Conservation (phyloP, 1,284 basidiomycete species). For the Flammula alnicola region DNA sequence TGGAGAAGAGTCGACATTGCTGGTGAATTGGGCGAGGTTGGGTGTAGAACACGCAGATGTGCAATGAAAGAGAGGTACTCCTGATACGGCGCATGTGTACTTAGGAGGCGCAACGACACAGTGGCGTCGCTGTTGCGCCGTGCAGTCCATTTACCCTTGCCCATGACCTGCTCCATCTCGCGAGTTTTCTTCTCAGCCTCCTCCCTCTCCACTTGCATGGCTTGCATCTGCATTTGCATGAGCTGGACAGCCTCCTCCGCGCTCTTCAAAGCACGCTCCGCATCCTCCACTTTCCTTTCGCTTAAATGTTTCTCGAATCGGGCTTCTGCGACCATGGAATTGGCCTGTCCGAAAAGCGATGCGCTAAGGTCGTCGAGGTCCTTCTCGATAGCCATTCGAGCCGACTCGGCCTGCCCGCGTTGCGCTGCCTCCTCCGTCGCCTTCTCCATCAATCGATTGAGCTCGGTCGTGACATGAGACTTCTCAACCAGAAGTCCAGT, state of each 20-base stretch:
- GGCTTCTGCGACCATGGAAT: slow-evolving; percentile 93
- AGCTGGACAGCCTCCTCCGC: slow-evolving; percentile 87
- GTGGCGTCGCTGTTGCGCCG: slow-evolving; percentile 29
- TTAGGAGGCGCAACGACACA: slow-evolving; percentile 53
- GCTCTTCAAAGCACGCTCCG: slow-evolving; percentile 80
- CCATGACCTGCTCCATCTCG: slow-evolving; percentile 56
- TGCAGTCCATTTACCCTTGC: slow-evolving; percentile 72
- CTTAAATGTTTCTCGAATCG: slow-evolving; percentile 76
- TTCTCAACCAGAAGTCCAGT: slow-evolving; percentile 94
- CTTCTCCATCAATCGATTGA: slow-evolving; percentile 92
- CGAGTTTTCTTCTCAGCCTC: slow-evolving; percentile 53
- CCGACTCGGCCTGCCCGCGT: slow-evolving; percentile 88
- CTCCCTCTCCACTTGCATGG: slow-evolving; percentile 67
- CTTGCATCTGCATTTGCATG: slow-evolving; percentile 88
- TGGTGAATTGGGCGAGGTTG: slow-evolving; percentile 59
- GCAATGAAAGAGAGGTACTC: slow-evolving; percentile 87
- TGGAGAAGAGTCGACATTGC: slow-evolving; percentile 73
- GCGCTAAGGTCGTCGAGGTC: slow-evolving; percentile 95
- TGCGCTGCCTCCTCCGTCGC: slow-evolving; percentile 93
- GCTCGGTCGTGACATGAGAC: slow-evolving; percentile 87
- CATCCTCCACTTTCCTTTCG: slow-evolving; percentile 81
- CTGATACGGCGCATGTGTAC: slow-evolving; percentile 78
- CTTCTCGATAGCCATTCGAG: slow-evolving; percentile 81
- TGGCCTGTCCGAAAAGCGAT: slow-evolving; percentile 85
- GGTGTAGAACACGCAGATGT: slow-evolving; percentile 79